These are phyloP conservation scores for Hymenoscyphus infarciens DNA, from an alignment of 2,329 filamentous ascomycete genomes.

Conservation along the genomic window DNA sequence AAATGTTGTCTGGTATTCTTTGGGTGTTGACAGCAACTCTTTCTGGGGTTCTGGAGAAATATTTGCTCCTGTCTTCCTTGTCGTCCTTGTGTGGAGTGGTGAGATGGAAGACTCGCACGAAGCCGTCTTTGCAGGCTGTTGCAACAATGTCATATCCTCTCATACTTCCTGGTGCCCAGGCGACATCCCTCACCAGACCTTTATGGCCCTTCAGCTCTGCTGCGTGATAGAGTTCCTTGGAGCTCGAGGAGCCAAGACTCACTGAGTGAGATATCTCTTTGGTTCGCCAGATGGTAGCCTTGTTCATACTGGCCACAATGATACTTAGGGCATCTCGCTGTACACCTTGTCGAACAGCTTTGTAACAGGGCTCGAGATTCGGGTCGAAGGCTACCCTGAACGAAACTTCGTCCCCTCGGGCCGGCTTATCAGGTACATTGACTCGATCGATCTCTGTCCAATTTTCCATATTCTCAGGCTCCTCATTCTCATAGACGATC, in stretches of 20 bases:
- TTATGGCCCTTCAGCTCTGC: slow-evolving; percentile 71
- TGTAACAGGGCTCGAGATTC: slow-evolving; percentile 76
- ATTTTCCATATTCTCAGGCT: slow-evolving; percentile 74
- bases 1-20: slow-evolving; percentile 22
- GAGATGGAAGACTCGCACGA: slow-evolving; percentile 82
- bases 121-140: slow-evolving; percentile 89
- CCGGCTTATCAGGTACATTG: slow-evolving; percentile 65
- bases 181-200: slow-evolving; percentile 78
- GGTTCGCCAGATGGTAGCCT: slow-evolving; percentile 79
- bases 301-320: slow-evolving; percentile 81
- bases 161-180: slow-evolving; percentile 90
- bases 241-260: slow-evolving; percentile 53
- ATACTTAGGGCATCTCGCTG: slow-evolving; percentile 74
- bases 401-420: slow-evolving; percentile 78
- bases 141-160: slow-evolving; percentile 87
- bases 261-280: slow-evolving; percentile 49
- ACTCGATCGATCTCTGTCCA: slow-evolving; percentile 76
- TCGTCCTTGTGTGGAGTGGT: slow-evolving; percentile 55
- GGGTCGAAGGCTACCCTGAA: slow-evolving; percentile 88
- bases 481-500: slow-evolving; percentile 78
- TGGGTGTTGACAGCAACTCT: slow-evolving; percentile 28
- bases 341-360: slow-evolving; percentile 75
- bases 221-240: slow-evolving; percentile 81
- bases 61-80: slow-evolving; percentile 37
- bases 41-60: slow-evolving; percentile 33